phyloP scores from a whole-genome alignment of 768 basidiomycete genomes.

The Sutorius australiensis region DNA sequence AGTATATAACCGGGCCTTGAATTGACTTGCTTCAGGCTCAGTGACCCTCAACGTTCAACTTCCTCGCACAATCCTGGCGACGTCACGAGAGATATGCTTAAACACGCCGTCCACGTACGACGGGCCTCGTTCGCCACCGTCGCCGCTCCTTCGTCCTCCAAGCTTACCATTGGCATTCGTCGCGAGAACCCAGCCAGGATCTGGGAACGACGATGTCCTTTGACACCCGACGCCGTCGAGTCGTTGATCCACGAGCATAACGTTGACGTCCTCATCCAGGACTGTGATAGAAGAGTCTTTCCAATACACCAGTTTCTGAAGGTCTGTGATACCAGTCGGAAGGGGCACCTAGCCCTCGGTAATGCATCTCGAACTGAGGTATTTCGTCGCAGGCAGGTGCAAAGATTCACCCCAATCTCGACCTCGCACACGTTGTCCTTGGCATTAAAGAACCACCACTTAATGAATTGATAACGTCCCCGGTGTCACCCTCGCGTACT shows the following conservation, averaged over 20 bases:
- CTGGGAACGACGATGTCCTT: slow-evolving; percentile 84
- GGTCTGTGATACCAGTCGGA: slow-evolving; percentile 38
- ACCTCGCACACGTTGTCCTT: slow-evolving; percentile 67
- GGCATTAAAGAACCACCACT: slow-evolving; percentile 90
- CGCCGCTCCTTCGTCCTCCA: slow-evolving; percentile 18
- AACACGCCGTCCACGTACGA: slow-evolving; percentile 16
- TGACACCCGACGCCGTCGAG: slow-evolving; percentile 73
- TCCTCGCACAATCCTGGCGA: background rate
- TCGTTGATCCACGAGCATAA: slow-evolving; percentile 52
- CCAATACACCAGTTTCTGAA: slow-evolving; percentile 56
- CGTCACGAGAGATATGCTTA: slow-evolving; percentile 13
- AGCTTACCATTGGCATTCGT: slow-evolving; percentile 53
- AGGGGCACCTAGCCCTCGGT: background rate
- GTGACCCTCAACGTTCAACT: too few relatives aligned
- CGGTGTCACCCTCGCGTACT: slow-evolving; percentile 29
- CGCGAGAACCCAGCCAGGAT: slow-evolving; percentile 76
- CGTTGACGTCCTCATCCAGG: slow-evolving; percentile 69
- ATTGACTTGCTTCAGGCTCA: too few relatives aligned
- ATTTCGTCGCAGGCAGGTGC: slow-evolving; percentile 67
- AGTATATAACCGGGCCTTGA: slow-evolving; percentile 5
- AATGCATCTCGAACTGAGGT: background rate
- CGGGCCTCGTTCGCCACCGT: slow-evolving; percentile 23
- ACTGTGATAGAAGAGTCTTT: slow-evolving; percentile 74
- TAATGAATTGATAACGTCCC: slow-evolving; percentile 49
- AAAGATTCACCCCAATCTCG: slow-evolving; percentile 49